These are phyloP conservation scores for Malus domestica DNA, from an alignment of 306 rosid genomes.

Conservation along the genomic window DNA sequence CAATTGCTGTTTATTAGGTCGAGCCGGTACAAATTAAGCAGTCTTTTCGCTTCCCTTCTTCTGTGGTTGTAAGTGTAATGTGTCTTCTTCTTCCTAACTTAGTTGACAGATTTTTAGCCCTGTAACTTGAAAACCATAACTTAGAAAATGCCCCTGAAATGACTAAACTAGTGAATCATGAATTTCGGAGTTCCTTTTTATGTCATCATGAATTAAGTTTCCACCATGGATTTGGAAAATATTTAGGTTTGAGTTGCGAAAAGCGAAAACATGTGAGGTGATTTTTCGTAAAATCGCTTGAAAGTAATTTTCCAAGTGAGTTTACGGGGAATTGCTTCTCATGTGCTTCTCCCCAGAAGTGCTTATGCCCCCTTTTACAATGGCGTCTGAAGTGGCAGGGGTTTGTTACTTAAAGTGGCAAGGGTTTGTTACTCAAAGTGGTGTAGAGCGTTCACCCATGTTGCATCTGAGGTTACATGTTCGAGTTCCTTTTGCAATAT, in stretches of 20 bases:
- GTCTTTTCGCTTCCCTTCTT: slow-evolving; percentile 5
- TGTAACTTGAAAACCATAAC: slow-evolving; percentile 7
- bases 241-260: too few species aligned
- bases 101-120: slow-evolving; percentile 14
- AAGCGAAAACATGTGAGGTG: too few species aligned
- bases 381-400: too few species aligned
- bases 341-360: too few species aligned
- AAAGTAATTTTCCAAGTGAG: too few species aligned
- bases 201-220: background rate
- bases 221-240: too few species aligned
- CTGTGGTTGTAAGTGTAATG: slow-evolving; percentile 19
- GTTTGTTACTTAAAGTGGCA: background rate
- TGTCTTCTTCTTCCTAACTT: slow-evolving; percentile 41
- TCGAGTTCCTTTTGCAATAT: too few species aligned
- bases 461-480: background rate
- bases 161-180: slow-evolving; percentile 10
- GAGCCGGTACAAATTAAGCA: slow-evolving; percentile 9
- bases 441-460: background rate
- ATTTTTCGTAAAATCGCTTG: too few species aligned
- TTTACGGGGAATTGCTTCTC: too few species aligned
- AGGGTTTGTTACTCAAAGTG: background rate
- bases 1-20: slow-evolving; percentile 38
- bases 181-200: background rate
- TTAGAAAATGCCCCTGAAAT: slow-evolving; percentile 10
- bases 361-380: too few species aligned